These are phyloP conservation scores for Penicillium silybi DNA, from an alignment of 495 filamentous ascomycete species.

Conservation along the genomic window DNA sequence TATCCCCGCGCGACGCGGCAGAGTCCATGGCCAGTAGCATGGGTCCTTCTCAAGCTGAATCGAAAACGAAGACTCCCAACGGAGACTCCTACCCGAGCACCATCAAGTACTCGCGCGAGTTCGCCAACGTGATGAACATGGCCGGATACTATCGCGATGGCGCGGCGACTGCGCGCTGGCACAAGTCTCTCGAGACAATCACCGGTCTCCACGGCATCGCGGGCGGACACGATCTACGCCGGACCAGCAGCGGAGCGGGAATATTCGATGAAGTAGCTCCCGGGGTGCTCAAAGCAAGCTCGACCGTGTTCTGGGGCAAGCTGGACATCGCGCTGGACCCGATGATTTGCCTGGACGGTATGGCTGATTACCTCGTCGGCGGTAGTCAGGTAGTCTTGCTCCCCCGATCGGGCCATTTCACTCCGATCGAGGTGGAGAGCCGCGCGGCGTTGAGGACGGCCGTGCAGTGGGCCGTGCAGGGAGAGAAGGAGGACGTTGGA, in stretches of 20 bases:
- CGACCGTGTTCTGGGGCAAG: constrained; percentile 53
- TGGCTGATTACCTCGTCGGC: constrained; percentile 36
- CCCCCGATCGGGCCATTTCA: constrained; percentile 39
- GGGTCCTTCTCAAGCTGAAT: constrained; percentile 37
- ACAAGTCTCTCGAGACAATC: constrained; percentile 46
- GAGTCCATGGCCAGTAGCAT: constrained; percentile 42
- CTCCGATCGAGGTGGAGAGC: constrained; percentile 40
- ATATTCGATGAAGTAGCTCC: constrained; percentile 44
- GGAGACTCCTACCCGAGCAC: constrained; percentile 32
- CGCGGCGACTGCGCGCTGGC: constrained; percentile 35
- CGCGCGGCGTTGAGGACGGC: constrained; percentile 28
- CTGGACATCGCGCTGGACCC: constrained; percentile 38
- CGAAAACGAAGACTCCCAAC: constrained; percentile 26
- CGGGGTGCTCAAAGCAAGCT: constrained; percentile 42
- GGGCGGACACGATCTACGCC: constrained; percentile 18
- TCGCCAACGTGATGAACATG: constrained; percentile 40
- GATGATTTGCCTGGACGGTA: constrained; percentile 40
- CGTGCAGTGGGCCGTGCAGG: constrained; percentile 36
- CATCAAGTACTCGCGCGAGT: constrained; percentile 20
- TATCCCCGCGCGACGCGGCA: constrained; percentile 27
- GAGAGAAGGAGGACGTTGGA: constrained; percentile 35
- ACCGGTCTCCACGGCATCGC: constrained; percentile 39
- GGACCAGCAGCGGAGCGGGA: constrained; percentile 34
- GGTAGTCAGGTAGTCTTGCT: constrained; percentile 41
- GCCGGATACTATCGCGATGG: constrained; percentile 49